Percentiles rank a stretch among this genome's conserved stretches.
These are phyloP conservation scores for Chlamydomonas eustigma DNA, from an alignment of 139 green algal species.

Conservation along the genomic window DNA sequence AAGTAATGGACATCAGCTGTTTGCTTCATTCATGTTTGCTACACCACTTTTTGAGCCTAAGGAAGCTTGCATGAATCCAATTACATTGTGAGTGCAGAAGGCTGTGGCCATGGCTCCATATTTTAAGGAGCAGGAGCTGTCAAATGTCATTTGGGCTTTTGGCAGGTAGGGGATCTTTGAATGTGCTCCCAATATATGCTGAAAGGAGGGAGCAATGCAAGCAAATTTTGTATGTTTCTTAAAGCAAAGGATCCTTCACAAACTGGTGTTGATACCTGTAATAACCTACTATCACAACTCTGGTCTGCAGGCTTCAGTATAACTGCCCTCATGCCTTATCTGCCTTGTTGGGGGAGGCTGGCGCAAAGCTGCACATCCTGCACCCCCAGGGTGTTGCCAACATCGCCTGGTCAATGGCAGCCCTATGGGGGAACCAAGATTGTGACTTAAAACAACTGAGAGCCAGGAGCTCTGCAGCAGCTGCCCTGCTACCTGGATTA, in stretches of 20 bases:
- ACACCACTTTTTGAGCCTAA: too few species aligned
- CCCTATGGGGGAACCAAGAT: too few species aligned
- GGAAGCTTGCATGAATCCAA: too few species aligned
- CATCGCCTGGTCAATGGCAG: constrained; percentile 49
- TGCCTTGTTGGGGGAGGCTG: constrained; percentile 34
- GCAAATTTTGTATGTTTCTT: neutral
- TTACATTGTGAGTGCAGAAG: too few species aligned
- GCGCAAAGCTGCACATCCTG: constrained; percentile 39
- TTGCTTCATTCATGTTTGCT: too few species aligned
- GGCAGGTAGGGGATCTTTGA: constrained; percentile 36
- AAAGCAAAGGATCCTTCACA: neutral
- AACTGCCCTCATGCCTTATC: neutral
- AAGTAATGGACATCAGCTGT: too few species aligned
- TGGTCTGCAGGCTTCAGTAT: neutral
- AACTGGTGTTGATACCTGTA: too few species aligned
- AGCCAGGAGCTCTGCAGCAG: too few species aligned
- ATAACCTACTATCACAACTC: too few species aligned
- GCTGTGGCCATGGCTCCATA: constrained; percentile 26
- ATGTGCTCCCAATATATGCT: too few species aligned
- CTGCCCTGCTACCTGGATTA: too few species aligned
- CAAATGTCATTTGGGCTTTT: constrained; percentile 54
- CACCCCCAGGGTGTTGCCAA: constrained; percentile 55
- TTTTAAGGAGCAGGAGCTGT: constrained; percentile 65
- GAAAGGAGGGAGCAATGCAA: neutral
- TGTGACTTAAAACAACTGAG: too few species aligned